A percentile compares a stretch with the other conserved stretches of the same genome.
Conservation (phyloP, 441 rosid species). For the Eugenia klotzschiana region DNA sequence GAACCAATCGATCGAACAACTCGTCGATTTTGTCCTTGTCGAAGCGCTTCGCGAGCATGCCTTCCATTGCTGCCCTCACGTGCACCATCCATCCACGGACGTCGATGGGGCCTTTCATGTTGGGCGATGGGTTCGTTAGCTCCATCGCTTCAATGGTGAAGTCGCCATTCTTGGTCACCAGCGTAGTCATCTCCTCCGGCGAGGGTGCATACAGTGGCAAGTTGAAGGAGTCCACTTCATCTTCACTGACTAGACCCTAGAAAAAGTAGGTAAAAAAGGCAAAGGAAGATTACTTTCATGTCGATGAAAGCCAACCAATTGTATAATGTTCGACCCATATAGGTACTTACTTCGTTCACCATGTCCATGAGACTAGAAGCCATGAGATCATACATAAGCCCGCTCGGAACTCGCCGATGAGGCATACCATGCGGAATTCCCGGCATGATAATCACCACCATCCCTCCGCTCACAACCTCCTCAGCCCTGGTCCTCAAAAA, state of each 20-base stretch:
- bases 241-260: neutral
- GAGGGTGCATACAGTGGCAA: neutral
- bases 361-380: neutral
- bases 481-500: neutral
- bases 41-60: neutral
- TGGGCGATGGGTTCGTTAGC: neutral
- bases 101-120: neutral
- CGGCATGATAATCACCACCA: neutral
- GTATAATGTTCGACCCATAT: neutral
- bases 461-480: neutral
- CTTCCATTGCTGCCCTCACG: neutral
- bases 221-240: neutral
- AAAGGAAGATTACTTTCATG: neutral
- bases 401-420: neutral
- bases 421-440: neutral
- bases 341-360: neutral
- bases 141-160: neutral
- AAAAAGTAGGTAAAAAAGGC: neutral
- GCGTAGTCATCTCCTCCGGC: neutral
- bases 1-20: neutral
- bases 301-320: neutral
- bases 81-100: neutral
- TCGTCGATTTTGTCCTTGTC: neutral
- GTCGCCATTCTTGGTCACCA: neutral
- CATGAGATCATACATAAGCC: neutral